A percentile compares a stretch with the other conserved stretches of the same genome.
Conservation (phyloP, 257 asterid genomes). For the Nicotiana obtusifolia region DNA sequence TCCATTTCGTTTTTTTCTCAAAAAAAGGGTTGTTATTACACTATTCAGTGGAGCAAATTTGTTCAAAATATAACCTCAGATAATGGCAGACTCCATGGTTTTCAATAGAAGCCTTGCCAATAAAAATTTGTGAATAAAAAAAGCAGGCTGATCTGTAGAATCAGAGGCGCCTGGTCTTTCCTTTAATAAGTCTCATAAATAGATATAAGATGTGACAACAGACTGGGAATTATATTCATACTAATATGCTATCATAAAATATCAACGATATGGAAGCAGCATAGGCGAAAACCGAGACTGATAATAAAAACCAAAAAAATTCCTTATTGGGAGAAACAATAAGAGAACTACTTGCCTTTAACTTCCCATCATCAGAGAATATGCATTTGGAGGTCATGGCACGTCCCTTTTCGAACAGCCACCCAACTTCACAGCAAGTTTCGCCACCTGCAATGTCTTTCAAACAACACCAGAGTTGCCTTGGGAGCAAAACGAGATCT, state of each 20-base stretch:
- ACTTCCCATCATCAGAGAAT: constrained; percentile 40
- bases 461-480: constrained; percentile 71
- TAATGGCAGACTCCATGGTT: too few species aligned
- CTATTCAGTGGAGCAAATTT: neutral
- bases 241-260: too few species aligned
- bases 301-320: neutral
- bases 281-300: neutral
- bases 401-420: constrained; percentile 61
- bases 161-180: too few species aligned
- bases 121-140: too few species aligned
- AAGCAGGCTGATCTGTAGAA: too few species aligned
- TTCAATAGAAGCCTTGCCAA: too few species aligned
- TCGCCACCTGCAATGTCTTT: constrained; percentile 20
- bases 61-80: too few species aligned
- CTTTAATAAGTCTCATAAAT: too few species aligned
- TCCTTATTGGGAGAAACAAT: neutral
- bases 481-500: constrained; percentile 60
- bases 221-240: too few species aligned
- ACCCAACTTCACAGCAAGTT: constrained; percentile 67
- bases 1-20: neutral
- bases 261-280: neutral
- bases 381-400: constrained; percentile 66
- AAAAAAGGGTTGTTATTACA: neutral
- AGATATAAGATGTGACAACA: too few species aligned
- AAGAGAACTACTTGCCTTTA: constrained; percentile 40